Evolutionary conservation across 129 eudicot species (phyloP).

Genomic region (Pseudognaphalium luteoalbum): DNA sequence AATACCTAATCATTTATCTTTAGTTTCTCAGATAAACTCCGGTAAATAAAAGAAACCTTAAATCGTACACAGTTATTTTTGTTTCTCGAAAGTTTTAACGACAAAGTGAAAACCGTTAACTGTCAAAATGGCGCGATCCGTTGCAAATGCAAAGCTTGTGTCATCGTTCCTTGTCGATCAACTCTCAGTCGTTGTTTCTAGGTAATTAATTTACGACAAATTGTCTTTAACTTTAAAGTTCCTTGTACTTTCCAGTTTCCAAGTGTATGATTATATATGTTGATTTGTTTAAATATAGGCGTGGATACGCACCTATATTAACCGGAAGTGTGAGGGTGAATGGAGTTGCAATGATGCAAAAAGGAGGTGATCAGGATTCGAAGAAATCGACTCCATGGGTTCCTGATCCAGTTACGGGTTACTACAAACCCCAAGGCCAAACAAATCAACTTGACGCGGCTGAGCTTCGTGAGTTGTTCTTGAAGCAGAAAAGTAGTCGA

Average conservation of each 20-base stretch:
- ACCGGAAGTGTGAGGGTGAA: slow-evolving; percentile 33
- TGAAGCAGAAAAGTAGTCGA: slow-evolving; percentile 40
- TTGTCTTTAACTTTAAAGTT: neutral
- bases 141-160: slow-evolving; percentile 51
- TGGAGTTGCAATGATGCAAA: slow-evolving; percentile 40
- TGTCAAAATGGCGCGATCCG: slow-evolving; percentile 51
- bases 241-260: too few species aligned
- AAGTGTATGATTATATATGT: neutral
- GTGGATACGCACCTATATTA: slow-evolving; percentile 41
- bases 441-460: slow-evolving; percentile 49
- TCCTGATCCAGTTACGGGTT: slow-evolving; percentile 79
- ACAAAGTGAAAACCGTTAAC: neutral
- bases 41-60: neutral
- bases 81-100: neutral
- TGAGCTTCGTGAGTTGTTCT: slow-evolving; percentile 46
- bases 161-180: slow-evolving; percentile 43
- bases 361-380: slow-evolving; percentile 37
- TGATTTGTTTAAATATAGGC: slow-evolving; percentile 26
- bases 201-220: slow-evolving; percentile 14
- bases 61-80: neutral
- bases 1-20: slow-evolving; percentile 1
- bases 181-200: slow-evolving; percentile 33
- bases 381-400: slow-evolving; percentile 59
- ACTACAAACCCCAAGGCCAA: slow-evolving; percentile 60
- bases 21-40: neutral